Evolutionary conservation across 192 early-diverging fungal genomes (phyloP).

Genomic region (Phycomyces nitens): DNA sequence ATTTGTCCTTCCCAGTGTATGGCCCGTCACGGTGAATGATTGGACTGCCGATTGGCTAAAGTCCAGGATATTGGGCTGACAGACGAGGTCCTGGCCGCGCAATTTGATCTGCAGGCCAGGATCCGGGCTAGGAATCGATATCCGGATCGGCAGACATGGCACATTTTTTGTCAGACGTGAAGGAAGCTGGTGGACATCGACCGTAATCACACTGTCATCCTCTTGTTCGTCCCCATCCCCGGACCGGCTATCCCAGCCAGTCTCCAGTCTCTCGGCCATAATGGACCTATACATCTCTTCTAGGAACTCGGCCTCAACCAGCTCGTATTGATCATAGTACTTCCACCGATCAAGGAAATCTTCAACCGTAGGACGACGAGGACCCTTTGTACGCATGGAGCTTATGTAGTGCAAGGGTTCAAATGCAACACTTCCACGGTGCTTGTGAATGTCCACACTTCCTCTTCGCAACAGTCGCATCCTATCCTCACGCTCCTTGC

Average conservation of each 20-base stretch:
- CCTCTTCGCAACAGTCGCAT: constrained; percentile 8
- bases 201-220: constrained; percentile 30
- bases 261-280: constrained; percentile 43
- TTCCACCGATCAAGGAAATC: constrained; percentile 34
- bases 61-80: constrained; percentile 51
- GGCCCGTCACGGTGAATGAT: constrained; percentile 54
- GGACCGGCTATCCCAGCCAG: constrained; percentile 37
- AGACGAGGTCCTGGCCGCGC: constrained; percentile 54
- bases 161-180: constrained; percentile 53
- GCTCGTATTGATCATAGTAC: constrained; percentile 30
- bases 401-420: constrained; percentile 27
- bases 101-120: constrained; percentile 56
- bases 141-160: constrained; percentile 48
- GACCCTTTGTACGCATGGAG: constrained; percentile 1
- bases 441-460: neutral
- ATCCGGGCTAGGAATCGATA: constrained; percentile 54
- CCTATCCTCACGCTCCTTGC: constrained; percentile 27
- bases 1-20: constrained; percentile 54
- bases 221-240: neutral
- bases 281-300: constrained; percentile 43
- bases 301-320: constrained; percentile 35
- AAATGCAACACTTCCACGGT: constrained; percentile 12
- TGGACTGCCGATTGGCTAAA: constrained; percentile 49
- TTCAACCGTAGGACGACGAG: neutral
- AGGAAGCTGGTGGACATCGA: constrained; percentile 46